A percentile compares a stretch with the other conserved stretches of the same genome.
phyloP scores from a whole-genome alignment of 306 rosid species.

The Gastrolobium villosum region DNA sequence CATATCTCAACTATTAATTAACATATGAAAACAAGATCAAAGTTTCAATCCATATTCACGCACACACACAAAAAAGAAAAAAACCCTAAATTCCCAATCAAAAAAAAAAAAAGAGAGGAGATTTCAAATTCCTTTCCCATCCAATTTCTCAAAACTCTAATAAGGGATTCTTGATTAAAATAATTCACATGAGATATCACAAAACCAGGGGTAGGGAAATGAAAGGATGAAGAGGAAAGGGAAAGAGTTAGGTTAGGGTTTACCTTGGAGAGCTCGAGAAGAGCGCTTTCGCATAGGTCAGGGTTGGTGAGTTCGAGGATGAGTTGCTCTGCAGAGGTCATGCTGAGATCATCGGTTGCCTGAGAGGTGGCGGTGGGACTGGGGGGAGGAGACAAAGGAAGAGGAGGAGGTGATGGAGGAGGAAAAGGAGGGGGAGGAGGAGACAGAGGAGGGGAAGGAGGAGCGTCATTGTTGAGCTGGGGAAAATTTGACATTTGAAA shows the following conservation, averaged over 20 bases:
- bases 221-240: neutral
- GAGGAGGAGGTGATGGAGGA: neutral
- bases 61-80: neutral
- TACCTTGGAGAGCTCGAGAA: constrained; percentile 62
- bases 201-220: neutral
- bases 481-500: no score
- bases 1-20: neutral
- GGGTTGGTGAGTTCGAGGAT: constrained; percentile 62
- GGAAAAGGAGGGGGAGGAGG: no score
- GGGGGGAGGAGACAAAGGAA: constrained; percentile 35
- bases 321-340: constrained; percentile 76
- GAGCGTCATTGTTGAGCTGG: no score
- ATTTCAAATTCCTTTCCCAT: neutral
- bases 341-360: constrained; percentile 57
- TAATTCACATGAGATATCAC: neutral
- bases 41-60: neutral
- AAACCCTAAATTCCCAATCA: constrained; percentile 23
- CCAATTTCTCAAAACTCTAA: neutral
- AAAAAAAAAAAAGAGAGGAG: neutral
- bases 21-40: neutral
- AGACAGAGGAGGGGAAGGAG: no score
- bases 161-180: neutral
- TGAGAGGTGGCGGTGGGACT: constrained; percentile 37
- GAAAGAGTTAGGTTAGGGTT: neutral
- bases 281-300: constrained; percentile 63